Percentiles rank a stretch among this genome's conserved stretches.
phyloP scores from a whole-genome alignment of 257 asterid genomes.

The Solanum lycopersicoides region DNA sequence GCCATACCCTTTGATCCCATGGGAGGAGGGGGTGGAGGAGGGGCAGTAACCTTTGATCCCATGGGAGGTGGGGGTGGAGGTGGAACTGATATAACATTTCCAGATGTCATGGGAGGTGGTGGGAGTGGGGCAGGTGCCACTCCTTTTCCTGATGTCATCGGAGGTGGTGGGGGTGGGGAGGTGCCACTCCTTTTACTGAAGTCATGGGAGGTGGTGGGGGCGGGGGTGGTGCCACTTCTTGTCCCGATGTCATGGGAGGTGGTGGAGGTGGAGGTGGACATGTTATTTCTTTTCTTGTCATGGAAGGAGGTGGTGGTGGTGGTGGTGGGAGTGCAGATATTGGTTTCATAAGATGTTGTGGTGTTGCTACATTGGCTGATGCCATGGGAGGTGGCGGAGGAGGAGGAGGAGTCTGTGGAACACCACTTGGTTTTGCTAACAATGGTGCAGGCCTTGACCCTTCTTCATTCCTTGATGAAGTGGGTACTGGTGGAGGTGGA shows the following conservation, averaged over 20 bases:
- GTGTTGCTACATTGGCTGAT: background rate
- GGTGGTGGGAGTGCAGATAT: slow-evolving; percentile 17
- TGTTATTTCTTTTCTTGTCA: background rate
- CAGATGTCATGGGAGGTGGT: slow-evolving; percentile 4
- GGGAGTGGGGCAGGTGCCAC: slow-evolving; percentile 21
- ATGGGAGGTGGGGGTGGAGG: slow-evolving; percentile 14
- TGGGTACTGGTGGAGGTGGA: slow-evolving; percentile 6
- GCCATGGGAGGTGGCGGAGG: slow-evolving; percentile 11
- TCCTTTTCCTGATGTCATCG: background rate
- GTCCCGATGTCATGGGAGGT: background rate
- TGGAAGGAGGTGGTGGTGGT: slow-evolving; percentile 1
- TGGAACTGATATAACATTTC: slow-evolving; percentile 4
- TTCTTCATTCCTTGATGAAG: background rate
- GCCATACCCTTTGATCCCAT: slow-evolving; percentile 3
- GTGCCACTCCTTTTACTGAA: background rate
- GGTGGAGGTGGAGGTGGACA: slow-evolving; percentile 12
- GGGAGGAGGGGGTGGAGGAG: slow-evolving; percentile 24
- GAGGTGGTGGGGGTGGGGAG: slow-evolving; percentile 28
- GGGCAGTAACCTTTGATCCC: background rate
- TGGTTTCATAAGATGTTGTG: background rate
- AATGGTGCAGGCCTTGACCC: background rate
- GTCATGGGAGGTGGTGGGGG: slow-evolving; percentile 11
- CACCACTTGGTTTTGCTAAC: background rate
- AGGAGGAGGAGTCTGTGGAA: slow-evolving; percentile 20
- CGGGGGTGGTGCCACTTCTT: slow-evolving; percentile 1